A percentile compares a stretch with the other conserved stretches of the same genome.
Evolutionary conservation across 352 stramenopile species (phyloP).

Genomic region (Phytophthora tubulina): DNA sequence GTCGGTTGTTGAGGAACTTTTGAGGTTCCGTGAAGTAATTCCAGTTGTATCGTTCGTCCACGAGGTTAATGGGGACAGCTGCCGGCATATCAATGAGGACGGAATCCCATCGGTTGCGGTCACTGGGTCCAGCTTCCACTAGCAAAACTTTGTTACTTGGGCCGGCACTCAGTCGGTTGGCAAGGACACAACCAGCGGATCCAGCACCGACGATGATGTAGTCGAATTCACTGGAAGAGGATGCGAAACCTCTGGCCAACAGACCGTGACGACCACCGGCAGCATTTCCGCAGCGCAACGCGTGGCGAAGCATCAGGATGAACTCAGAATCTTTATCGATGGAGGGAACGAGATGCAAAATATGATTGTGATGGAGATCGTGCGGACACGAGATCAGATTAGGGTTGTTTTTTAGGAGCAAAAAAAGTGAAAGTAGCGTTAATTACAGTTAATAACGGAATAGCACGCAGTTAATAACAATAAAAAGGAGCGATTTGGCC

Average conservation of each 20-base stretch:
- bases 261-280: neutral
- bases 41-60: slow-evolving; percentile 89
- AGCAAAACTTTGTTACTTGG: slow-evolving; percentile 87
- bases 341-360: too few species aligned
- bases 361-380: too few species aligned
- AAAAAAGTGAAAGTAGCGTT: too few species aligned
- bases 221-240: slow-evolving; percentile 65
- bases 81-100: slow-evolving; percentile 91
- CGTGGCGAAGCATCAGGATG: slow-evolving; percentile 23
- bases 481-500: too few species aligned
- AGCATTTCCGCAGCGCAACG: slow-evolving; percentile 7
- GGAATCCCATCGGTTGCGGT: slow-evolving; percentile 85
- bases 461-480: too few species aligned
- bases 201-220: slow-evolving; percentile 94
- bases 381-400: too few species aligned
- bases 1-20: slow-evolving; percentile 79
- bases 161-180: slow-evolving; percentile 87
- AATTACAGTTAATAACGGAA: too few species aligned
- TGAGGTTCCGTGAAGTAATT: slow-evolving; percentile 85
- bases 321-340: too few species aligned
- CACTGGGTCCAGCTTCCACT: slow-evolving; percentile 88
- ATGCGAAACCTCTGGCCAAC: slow-evolving; percentile 27
- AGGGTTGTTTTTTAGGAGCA: too few species aligned
- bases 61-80: slow-evolving; percentile 84
- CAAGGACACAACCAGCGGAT: slow-evolving; percentile 91